These are phyloP conservation scores for Fraxinus ornus DNA, from an alignment of 305 asterid species.

Conservation along the genomic window DNA sequence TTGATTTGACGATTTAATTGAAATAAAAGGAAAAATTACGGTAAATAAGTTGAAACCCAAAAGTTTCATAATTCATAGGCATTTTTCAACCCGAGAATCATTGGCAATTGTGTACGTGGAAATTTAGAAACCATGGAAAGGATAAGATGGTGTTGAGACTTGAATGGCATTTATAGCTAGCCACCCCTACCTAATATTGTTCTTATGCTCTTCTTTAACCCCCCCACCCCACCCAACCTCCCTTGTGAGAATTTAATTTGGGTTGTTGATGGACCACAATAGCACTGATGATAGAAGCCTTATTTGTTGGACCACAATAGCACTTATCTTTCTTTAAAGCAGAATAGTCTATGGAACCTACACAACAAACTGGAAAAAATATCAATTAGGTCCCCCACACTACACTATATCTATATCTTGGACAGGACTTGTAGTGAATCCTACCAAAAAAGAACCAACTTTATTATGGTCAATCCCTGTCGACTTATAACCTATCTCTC, in stretches of 20 bases:
- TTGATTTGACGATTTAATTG: background rate
- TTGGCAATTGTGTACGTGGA: background rate
- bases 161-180: background rate
- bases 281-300: conserved; percentile 15
- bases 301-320: conserved; percentile 27
- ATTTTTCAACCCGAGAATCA: background rate
- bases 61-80: background rate
- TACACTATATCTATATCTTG: background rate
- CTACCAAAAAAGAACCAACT: background rate
- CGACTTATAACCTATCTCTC: background rate
- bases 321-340: conserved; percentile 24
- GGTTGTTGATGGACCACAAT: conserved; percentile 30
- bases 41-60: background rate
- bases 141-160: background rate
- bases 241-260: background rate
- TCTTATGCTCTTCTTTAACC: background rate
- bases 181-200: background rate
- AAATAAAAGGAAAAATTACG: background rate
- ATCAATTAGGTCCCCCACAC: conserved; percentile 1
- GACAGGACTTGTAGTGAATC: background rate
- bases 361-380: background rate
- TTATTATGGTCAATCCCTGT: background rate
- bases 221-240: background rate
- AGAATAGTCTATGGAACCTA: background rate
- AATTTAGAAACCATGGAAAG: background rate